These are phyloP conservation scores for Chamaenerion angustifolium DNA, from an alignment of 345 rosid genomes.

Conservation along the genomic window DNA sequence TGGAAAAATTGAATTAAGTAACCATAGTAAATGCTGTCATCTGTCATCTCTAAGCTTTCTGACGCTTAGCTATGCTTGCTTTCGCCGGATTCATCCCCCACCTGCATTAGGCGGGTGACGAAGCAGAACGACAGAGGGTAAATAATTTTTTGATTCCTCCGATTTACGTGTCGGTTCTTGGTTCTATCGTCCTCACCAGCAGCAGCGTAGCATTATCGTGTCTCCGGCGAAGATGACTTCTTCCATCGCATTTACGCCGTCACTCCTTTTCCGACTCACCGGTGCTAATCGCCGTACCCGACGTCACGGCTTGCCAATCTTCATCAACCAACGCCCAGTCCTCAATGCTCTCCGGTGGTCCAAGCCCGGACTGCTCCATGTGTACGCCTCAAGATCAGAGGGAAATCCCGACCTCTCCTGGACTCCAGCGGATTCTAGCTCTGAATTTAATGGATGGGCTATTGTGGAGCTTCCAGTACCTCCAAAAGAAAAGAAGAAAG, in stretches of 20 bases:
- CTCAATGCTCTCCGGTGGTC: constrained; percentile 11
- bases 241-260: constrained; percentile 11
- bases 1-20: too few species aligned
- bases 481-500: constrained; percentile 17
- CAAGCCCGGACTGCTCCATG: constrained; percentile 20
- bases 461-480: constrained; percentile 20
- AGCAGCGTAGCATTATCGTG: background rate
- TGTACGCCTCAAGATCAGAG: constrained; percentile 28
- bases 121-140: too few species aligned
- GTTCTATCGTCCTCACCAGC: too few species aligned
- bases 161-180: constrained; percentile 3
- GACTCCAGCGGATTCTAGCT: constrained; percentile 22
- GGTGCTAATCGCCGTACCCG: constrained; percentile 11
- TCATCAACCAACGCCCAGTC: constrained; percentile 9
- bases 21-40: too few species aligned
- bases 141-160: background rate
- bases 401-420: constrained; percentile 32
- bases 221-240: constrained; percentile 3
- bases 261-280: constrained; percentile 18
- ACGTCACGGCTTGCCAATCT: constrained; percentile 20
- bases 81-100: too few species aligned
- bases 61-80: too few species aligned
- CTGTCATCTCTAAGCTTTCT: too few species aligned
- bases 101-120: too few species aligned
- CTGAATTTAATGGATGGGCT: constrained; percentile 50